Conservation (phyloP, 495 filamentous ascomycete genomes). For the Arthonia radiata region DNA sequence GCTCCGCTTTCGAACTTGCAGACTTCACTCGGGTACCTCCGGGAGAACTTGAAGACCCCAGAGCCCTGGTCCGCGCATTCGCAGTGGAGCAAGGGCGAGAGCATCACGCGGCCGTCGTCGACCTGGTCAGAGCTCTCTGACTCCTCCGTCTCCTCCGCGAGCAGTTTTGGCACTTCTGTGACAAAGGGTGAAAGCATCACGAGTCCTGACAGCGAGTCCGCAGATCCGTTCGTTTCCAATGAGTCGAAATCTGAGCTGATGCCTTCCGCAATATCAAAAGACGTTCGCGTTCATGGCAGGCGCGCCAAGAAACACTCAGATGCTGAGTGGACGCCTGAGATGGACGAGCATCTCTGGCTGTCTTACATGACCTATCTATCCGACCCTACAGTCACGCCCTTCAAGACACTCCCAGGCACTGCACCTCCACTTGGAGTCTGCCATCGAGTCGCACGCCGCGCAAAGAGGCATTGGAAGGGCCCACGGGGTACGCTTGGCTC, state of each 20-base stretch:
- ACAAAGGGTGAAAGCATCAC: slow-evolving; percentile 44
- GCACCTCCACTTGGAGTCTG: slow-evolving; percentile 80
- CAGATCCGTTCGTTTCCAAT: slow-evolving; percentile 27
- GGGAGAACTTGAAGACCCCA: too few relatives aligned
- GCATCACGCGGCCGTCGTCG: slow-evolving; percentile 29
- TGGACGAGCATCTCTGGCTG: slow-evolving; percentile 85
- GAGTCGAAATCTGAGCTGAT: slow-evolving; percentile 4
- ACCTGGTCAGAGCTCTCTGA: slow-evolving; percentile 38
- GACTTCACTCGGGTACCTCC: too few relatives aligned
- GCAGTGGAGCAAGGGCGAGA: too few relatives aligned
- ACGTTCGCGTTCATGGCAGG: slow-evolving; percentile 5
- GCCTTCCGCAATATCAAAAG: slow-evolving; percentile 7
- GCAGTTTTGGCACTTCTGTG: slow-evolving; percentile 36
- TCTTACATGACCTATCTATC: slow-evolving; percentile 71
- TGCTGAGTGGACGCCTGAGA: slow-evolving; percentile 51
- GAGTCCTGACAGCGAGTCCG: slow-evolving; percentile 35
- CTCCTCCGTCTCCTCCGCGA: slow-evolving; percentile 42
- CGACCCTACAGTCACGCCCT: slow-evolving; percentile 80
- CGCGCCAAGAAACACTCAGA: slow-evolving; percentile 11
- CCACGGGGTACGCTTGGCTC: slow-evolving; percentile 15
- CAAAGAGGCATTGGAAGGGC: slow-evolving; percentile 62
- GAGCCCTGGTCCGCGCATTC: too few relatives aligned
- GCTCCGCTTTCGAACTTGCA: too few relatives aligned
- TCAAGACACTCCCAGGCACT: slow-evolving; percentile 67
- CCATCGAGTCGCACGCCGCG: slow-evolving; percentile 63